These are phyloP conservation scores for Xylaria palmicola DNA, from an alignment of 495 filamentous ascomycete genomes.

Conservation along the genomic window DNA sequence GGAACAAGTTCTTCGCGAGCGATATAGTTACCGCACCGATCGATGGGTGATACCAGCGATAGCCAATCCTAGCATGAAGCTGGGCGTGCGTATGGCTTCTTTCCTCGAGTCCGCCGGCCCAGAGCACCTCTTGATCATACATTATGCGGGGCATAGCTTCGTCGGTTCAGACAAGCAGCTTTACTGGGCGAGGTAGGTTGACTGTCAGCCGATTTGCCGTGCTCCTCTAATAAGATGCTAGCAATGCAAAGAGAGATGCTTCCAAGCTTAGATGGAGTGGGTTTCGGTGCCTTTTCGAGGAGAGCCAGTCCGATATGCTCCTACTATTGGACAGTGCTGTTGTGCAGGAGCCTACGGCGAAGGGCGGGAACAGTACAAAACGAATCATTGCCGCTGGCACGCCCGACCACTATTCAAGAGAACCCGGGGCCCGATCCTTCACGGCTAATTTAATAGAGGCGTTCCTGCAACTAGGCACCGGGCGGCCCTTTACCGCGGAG, in stretches of 20 bases:
- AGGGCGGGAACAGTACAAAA: conserved; percentile 49
- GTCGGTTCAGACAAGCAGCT: conserved; percentile 51
- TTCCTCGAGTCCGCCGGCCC: conserved; percentile 51
- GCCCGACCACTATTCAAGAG: conserved; percentile 46
- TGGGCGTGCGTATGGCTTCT: conserved; percentile 50
- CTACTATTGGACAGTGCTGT: conserved; percentile 49
- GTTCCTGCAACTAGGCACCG: conserved; percentile 45
- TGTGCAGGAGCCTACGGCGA: conserved; percentile 39
- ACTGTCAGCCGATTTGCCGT: conserved; percentile 5
- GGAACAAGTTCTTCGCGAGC: conserved; percentile 51
- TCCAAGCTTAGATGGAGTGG: conserved; percentile 49
- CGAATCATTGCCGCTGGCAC: conserved; percentile 55
- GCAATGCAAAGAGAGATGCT: conserved; percentile 42
- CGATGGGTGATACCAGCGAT: conserved; percentile 52
- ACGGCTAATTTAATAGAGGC: conserved; percentile 49
- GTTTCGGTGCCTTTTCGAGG: conserved; percentile 50
- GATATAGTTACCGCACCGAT: conserved; percentile 54
- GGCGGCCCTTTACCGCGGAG: conserved; percentile 49
- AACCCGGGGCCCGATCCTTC: conserved; percentile 49
- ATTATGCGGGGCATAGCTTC: conserved; percentile 55
- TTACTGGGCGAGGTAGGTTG: conserved; percentile 56
- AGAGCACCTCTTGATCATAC: conserved; percentile 56
- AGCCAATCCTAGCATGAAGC: conserved; percentile 51
- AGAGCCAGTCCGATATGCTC: conserved; percentile 50
- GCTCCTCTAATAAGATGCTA: conserved; percentile 26